Percentiles rank a stretch among this genome's conserved stretches.
phyloP scores from a whole-genome alignment of 2,329 filamentous ascomycete genomes.

The Penicillium sp. region DNA sequence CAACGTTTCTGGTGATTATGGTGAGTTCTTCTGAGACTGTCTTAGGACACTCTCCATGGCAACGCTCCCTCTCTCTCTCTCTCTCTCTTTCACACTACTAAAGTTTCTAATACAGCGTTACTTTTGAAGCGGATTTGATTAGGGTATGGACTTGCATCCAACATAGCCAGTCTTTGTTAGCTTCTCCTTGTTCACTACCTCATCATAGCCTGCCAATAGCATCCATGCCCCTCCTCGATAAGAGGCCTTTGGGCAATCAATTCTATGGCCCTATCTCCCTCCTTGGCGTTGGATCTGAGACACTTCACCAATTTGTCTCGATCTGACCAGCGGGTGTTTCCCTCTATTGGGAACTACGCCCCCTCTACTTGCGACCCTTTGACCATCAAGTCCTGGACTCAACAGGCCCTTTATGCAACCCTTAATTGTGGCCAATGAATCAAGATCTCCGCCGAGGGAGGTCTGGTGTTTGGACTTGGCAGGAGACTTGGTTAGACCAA shows the following conservation, averaged over 20 bases:
- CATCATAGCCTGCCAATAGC: background rate
- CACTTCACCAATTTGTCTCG: background rate
- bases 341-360: background rate
- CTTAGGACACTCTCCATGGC: background rate
- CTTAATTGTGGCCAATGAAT: conserved; percentile 1
- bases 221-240: background rate
- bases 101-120: background rate
- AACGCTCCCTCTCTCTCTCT: background rate
- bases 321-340: background rate
- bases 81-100: background rate
- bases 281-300: background rate
- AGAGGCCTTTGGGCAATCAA: background rate
- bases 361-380: background rate
- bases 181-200: background rate
- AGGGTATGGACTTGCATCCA: background rate
- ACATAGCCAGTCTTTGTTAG: background rate
- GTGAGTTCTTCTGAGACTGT: conserved; percentile 2
- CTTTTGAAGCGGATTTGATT: background rate
- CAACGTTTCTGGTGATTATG: background rate
- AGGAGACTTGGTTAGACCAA: background rate
- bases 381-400: background rate
- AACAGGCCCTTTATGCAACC: background rate
- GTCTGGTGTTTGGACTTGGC: background rate
- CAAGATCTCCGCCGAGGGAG: background rate
- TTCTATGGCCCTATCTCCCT: too few relatives aligned